Percentiles rank a stretch among this genome's conserved stretches.
Conservation (phyloP, 805 yeast species). For the Ogataea neopini region DNA sequence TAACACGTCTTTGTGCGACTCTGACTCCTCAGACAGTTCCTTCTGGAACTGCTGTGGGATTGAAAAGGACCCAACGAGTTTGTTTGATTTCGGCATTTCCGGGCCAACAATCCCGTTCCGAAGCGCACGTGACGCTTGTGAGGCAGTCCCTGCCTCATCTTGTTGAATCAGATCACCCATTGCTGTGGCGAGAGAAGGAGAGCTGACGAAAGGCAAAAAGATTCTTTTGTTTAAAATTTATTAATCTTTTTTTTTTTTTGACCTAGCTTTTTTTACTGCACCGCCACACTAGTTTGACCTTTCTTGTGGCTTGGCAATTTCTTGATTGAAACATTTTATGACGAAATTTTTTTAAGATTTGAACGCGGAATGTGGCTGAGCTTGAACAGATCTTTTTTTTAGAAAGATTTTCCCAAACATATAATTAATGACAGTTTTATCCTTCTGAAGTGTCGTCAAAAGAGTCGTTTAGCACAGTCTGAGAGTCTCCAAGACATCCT, state of each 20-base stretch:
- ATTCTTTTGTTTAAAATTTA: neutral
- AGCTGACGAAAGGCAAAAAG: neutral
- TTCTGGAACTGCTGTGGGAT: slow-evolving; percentile 26
- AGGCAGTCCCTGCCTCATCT: neutral
- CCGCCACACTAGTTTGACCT: neutral
- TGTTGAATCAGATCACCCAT: neutral
- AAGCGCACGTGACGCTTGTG: neutral
- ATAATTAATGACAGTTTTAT: neutral
- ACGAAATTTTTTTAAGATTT: neutral
- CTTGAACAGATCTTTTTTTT: neutral
- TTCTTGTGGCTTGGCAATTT: slow-evolving; percentile 14
- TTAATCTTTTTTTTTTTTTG: neutral
- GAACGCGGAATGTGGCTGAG: slow-evolving; percentile 5
- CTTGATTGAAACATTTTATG: neutral
- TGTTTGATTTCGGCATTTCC: slow-evolving; percentile 4
- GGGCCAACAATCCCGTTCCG: neutral
- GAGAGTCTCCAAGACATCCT: neutral
- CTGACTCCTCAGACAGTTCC: slow-evolving; percentile 27
- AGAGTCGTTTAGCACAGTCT: neutral
- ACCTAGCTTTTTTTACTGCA: neutral
- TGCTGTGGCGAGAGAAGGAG: neutral
- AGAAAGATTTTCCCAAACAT: neutral
- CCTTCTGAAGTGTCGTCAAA: neutral
- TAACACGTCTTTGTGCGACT: slow-evolving; percentile 23
- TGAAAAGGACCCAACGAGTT: slow-evolving; percentile 21